Evolutionary conservation across 176 grass and related monocot species (phyloP).

Genomic region (Avena insularis): DNA sequence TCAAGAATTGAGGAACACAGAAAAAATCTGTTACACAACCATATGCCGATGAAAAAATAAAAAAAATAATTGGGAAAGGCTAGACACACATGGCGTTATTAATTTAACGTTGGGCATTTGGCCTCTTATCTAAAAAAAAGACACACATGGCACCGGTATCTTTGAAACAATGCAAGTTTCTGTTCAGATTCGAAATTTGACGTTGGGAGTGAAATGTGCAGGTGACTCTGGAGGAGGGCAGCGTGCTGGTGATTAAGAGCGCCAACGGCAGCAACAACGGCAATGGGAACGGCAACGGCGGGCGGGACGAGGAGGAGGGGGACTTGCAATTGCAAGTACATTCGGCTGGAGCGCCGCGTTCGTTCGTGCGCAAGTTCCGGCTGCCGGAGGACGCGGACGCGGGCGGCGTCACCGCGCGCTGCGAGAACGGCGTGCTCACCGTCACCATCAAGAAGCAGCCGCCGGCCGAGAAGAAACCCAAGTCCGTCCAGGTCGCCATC

Average conservation of each 20-base stretch:
- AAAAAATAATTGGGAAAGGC: no score
- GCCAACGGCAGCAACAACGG: constrained; percentile 42
- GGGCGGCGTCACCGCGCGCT: constrained; percentile 56
- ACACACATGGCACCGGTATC: no score
- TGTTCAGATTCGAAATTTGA: no score
- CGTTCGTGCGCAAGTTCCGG: constrained; percentile 63
- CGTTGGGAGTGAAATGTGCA: neutral
- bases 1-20: no score
- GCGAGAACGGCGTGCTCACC: constrained; percentile 74
- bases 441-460: constrained; percentile 74
- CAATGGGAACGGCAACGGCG: constrained; percentile 51
- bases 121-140: no score
- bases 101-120: no score
- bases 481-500: neutral
- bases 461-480: constrained; percentile 76
- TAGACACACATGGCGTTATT: no score
- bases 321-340: constrained; percentile 73
- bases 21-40: no score
- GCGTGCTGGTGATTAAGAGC: constrained; percentile 68
- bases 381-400: constrained; percentile 64
- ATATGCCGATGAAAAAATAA: no score
- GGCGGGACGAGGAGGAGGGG: constrained; percentile 62
- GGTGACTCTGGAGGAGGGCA: constrained; percentile 85
- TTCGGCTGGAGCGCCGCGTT: constrained; percentile 63
- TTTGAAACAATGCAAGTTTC: no score